Conservation (phyloP, 768 basidiomycete species). For the Lactifluus volemus region DNA sequence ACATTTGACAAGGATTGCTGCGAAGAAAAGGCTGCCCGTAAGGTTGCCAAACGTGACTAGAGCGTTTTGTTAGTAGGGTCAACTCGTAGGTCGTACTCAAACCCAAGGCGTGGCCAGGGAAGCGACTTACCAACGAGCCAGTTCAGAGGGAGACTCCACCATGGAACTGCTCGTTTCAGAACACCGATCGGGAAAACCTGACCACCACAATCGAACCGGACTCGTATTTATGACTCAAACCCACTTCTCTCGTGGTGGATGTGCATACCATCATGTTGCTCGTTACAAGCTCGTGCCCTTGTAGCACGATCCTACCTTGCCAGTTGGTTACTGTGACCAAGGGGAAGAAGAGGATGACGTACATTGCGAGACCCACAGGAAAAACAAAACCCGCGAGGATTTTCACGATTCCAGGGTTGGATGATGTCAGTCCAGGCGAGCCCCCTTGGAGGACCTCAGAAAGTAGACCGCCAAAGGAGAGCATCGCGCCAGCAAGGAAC, state of each 20-base stretch:
- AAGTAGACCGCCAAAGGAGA: slow-evolving; percentile 67
- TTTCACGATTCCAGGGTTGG: slow-evolving; percentile 62
- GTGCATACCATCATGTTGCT: slow-evolving; percentile 63
- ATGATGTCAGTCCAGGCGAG: slow-evolving; percentile 37
- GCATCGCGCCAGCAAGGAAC: slow-evolving; percentile 62
- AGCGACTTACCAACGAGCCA: slow-evolving; percentile 50
- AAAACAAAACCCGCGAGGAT: slow-evolving; percentile 60
- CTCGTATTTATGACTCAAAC: background rate
- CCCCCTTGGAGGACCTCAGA: slow-evolving; percentile 55
- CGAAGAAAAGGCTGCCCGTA: slow-evolving; percentile 62
- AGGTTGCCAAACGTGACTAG: slow-evolving; percentile 64
- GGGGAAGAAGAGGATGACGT: slow-evolving; percentile 15
- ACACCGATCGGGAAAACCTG: slow-evolving; percentile 66
- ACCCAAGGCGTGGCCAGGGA: background rate
- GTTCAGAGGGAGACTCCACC: slow-evolving; percentile 62
- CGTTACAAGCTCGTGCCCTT: slow-evolving; percentile 62
- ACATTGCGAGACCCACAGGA: slow-evolving; percentile 74
- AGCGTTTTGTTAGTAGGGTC: background rate
- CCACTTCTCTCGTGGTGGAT: background rate
- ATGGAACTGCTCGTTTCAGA: slow-evolving; percentile 50
- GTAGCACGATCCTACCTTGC: slow-evolving; percentile 53
- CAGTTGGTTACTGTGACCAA: background rate
- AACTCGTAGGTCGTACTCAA: background rate
- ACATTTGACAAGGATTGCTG: slow-evolving; percentile 58
- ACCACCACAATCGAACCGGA: background rate